These are phyloP conservation scores for Arthroderma uncinatum DNA, from an alignment of 2,329 filamentous ascomycete species.

Conservation along the genomic window DNA sequence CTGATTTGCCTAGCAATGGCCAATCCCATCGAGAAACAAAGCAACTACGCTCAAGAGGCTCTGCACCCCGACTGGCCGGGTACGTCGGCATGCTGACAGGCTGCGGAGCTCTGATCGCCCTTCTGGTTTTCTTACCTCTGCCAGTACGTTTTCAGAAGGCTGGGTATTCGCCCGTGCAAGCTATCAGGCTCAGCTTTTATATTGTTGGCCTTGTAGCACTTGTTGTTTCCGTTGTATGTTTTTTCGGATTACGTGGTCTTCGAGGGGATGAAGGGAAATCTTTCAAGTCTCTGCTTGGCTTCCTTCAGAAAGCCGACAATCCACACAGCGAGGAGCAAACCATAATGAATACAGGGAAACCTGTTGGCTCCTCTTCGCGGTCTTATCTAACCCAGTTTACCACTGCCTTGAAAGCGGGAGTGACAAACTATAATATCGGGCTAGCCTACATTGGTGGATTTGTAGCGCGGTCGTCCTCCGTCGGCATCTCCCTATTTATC, in stretches of 20 bases:
- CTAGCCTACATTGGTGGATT: constrained; percentile 90
- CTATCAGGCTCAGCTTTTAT: constrained; percentile 78
- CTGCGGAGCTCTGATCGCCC: constrained; percentile 75
- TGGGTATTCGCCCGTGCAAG: constrained; percentile 60
- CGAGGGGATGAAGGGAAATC: constrained; percentile 69
- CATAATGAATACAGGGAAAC: background rate
- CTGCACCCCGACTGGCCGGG: constrained; percentile 60
- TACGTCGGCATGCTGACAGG: constrained; percentile 89
- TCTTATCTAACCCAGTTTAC: constrained; percentile 45
- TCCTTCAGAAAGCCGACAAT: background rate
- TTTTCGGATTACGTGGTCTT: constrained; percentile 59
- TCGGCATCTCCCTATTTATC: constrained; percentile 90
- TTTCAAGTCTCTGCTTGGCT: constrained; percentile 35
- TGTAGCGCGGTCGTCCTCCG: constrained; percentile 84
- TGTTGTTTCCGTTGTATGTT: constrained; percentile 61
- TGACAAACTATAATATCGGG: constrained; percentile 65
- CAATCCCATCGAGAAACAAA: constrained; percentile 24
- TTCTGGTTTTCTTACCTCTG: constrained; percentile 73
- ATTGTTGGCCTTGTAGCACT: constrained; percentile 65
- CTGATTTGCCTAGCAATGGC: constrained; percentile 46
- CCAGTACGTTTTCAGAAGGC: constrained; percentile 66
- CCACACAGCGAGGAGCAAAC: background rate
- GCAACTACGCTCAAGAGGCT: background rate
- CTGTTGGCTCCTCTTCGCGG: constrained; percentile 7
- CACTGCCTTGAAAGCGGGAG: constrained; percentile 57